Conservation (phyloP, 768 basidiomycete genomes). For the Podaxis sp. region DNA sequence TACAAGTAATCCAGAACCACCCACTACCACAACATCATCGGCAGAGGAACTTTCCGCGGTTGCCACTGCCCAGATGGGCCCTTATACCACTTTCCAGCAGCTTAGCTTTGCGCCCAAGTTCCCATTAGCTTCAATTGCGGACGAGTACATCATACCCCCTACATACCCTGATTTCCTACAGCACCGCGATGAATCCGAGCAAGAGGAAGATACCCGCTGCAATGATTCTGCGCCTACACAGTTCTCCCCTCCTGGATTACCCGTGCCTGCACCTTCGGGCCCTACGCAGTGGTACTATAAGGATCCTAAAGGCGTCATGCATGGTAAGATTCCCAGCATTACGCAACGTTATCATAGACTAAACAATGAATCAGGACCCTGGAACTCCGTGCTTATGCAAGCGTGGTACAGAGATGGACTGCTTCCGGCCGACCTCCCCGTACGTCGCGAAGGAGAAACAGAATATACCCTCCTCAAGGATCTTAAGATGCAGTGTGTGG, state of each 20-base stretch:
- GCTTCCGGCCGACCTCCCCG: constrained; percentile 78
- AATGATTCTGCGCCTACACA: constrained; percentile 52
- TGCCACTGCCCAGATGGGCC: constrained; percentile 69
- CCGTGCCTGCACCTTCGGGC: constrained; percentile 61
- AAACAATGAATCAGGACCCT: constrained; percentile 55
- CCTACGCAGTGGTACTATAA: constrained; percentile 82
- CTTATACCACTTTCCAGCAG: constrained; percentile 93
- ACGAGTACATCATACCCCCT: constrained; percentile 90
- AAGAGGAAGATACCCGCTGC: constrained; percentile 38
- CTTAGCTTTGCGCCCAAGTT: constrained; percentile 82
- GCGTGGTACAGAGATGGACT: constrained; percentile 86
- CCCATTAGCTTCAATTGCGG: constrained; percentile 84
- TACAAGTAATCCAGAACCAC: constrained; percentile 30
- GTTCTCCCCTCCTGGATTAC: constrained; percentile 79
- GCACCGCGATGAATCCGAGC: constrained; percentile 65
- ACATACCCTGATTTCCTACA: constrained; percentile 80
- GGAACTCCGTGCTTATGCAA: constrained; percentile 88
- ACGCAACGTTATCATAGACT: background rate
- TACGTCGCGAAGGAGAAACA: constrained; percentile 71
- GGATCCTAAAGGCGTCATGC: constrained; percentile 77
- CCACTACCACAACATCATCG: constrained; percentile 36
- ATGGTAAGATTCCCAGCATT: constrained; percentile 49
- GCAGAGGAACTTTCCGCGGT: constrained; percentile 68
- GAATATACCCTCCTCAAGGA: constrained; percentile 71
- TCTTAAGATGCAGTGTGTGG: constrained; percentile 72